Percentiles rank a stretch among this genome's conserved stretches.
Conservation (phyloP, 768 basidiomycete species). For the Cystoderma amianthinum region DNA sequence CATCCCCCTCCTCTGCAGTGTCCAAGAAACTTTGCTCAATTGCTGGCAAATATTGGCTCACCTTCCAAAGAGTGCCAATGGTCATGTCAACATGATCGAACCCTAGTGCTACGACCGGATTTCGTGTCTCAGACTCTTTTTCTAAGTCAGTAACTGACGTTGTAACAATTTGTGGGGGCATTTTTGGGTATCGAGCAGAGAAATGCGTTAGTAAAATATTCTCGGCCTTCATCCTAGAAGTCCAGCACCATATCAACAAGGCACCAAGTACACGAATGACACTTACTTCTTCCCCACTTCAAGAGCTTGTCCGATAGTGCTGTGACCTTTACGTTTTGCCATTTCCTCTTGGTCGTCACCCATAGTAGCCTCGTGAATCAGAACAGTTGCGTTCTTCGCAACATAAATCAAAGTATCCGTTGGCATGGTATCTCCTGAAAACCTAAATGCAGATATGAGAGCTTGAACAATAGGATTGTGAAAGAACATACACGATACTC, state of each 20-base stretch:
- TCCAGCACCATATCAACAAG: constrained; percentile 2
- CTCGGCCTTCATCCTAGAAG: constrained; percentile 70
- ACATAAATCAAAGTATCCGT: constrained; percentile 57
- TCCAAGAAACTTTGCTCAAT: constrained; percentile 60
- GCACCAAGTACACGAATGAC: constrained; percentile 4
- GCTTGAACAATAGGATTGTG: constrained; percentile 21
- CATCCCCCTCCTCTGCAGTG: constrained; percentile 40
- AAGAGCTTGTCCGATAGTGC: constrained; percentile 86
- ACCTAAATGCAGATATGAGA: constrained; percentile 38
- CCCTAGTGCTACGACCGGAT: constrained; percentile 62
- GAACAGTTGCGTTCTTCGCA: constrained; percentile 62
- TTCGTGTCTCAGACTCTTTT: constrained; percentile 8
- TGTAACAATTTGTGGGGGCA: constrained; percentile 49
- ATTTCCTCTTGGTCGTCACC: constrained; percentile 74
- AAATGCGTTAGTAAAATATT: constrained; percentile 93
- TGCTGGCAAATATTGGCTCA: constrained; percentile 67
- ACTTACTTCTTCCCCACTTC: constrained; percentile 63
- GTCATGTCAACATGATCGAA: constrained; percentile 73
- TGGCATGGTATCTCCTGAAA: constrained; percentile 89
- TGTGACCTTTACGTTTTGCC: constrained; percentile 76
- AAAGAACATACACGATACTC: constrained; percentile 66
- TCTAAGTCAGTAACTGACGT: constrained; percentile 4
- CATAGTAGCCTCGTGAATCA: constrained; percentile 95
- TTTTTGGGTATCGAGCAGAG: constrained; percentile 87
- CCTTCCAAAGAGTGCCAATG: constrained; percentile 82